phyloP scores from a whole-genome alignment of 495 filamentous ascomycete genomes.

The Penicillium robsamsonii region DNA sequence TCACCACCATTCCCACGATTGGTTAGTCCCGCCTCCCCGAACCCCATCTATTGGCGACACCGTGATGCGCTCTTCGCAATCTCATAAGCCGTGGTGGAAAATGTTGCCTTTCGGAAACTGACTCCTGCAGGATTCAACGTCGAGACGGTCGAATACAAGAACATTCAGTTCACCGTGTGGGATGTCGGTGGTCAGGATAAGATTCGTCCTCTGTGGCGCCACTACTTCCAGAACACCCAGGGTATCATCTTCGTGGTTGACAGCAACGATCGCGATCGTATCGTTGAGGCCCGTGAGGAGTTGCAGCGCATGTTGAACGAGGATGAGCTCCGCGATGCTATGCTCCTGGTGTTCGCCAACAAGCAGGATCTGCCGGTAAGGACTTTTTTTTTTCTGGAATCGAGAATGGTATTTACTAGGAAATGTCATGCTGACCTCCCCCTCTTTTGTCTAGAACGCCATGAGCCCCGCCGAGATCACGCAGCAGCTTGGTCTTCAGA shows the following conservation, averaged over 20 bases:
- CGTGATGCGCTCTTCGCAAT: constrained; percentile 14
- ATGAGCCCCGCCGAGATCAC: constrained; percentile 99
- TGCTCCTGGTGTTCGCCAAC: constrained; percentile 99
- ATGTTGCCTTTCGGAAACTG: not conserved
- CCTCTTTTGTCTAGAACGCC: constrained; percentile 67
- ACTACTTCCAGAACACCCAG: constrained; percentile 99
- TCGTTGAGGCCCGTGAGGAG: constrained; percentile 97
- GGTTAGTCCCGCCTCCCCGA: constrained; percentile 60
- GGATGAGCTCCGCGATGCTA: constrained; percentile 96
- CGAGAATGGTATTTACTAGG: not conserved
- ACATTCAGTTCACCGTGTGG: constrained; percentile 99
- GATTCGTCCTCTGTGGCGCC: constrained; percentile 98
- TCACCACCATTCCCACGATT: constrained; percentile 99
- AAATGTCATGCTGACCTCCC: constrained; percentile 13
- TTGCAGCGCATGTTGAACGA: constrained; percentile 99
- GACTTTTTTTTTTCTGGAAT: not conserved
- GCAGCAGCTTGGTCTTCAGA: constrained; percentile 99
- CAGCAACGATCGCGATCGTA: constrained; percentile 99
- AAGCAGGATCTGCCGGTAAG: constrained; percentile 99
- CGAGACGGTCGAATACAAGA: constrained; percentile 99
- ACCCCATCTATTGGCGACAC: constrained; percentile 4
- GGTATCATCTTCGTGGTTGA: constrained; percentile 99
- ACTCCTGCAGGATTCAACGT: constrained; percentile 86
- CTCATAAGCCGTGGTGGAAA: not conserved
- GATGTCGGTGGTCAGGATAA: constrained; percentile 99